These are phyloP conservation scores for Dendrobium huoshanense DNA, from an alignment of 106 monocot species.

Conservation along the genomic window DNA sequence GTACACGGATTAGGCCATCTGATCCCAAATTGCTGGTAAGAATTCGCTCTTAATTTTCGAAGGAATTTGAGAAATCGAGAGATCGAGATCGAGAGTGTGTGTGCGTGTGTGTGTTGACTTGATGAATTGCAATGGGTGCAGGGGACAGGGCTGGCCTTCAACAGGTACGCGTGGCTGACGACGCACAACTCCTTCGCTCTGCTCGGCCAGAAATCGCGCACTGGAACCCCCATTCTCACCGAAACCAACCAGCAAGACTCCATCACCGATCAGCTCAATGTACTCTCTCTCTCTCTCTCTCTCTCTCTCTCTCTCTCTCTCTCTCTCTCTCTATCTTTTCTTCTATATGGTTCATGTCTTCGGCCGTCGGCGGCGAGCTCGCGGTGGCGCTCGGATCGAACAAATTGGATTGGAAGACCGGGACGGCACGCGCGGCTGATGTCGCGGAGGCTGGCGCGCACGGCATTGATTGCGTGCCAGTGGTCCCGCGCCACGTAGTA, in stretches of 20 bases:
- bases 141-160: slow-evolving; percentile 58
- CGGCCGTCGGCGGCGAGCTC: not conserved
- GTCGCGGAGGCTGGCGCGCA: too few relatives aligned
- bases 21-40: slow-evolving; percentile 21
- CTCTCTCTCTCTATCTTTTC: not conserved
- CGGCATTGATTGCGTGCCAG: not conserved
- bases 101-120: not conserved
- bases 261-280: slow-evolving; percentile 47
- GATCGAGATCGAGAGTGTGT: too few relatives aligned
- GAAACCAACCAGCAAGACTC: slow-evolving; percentile 41
- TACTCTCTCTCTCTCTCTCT: not conserved
- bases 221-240: slow-evolving; percentile 23
- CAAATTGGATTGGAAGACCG: not conserved
- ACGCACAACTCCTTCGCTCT: slow-evolving; percentile 80
- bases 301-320: not conserved
- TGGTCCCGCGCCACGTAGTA: not conserved
- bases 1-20: slow-evolving; percentile 14
- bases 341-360: not conserved
- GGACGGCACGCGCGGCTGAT: not conserved
- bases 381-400: not conserved
- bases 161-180: slow-evolving; percentile 81
- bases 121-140: slow-evolving; percentile 1
- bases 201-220: slow-evolving; percentile 15
- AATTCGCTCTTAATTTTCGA: not conserved
- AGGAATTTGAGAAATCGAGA: too few relatives aligned